Conservation (phyloP, 2,329 filamentous ascomycete genomes). For the Calonectria hongkongensis region DNA sequence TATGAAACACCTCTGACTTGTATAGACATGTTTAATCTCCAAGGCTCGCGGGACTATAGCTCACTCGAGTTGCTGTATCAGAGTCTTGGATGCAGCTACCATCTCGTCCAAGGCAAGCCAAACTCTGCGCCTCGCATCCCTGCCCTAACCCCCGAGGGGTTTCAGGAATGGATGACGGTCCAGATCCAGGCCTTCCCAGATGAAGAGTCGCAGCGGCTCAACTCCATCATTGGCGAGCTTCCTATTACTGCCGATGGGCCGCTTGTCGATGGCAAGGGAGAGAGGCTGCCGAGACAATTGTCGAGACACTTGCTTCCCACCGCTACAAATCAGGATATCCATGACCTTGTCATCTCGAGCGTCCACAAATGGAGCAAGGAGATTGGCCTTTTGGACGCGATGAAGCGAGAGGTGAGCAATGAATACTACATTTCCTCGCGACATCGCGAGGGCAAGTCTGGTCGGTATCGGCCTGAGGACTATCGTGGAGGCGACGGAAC, state of each 20-base stretch:
- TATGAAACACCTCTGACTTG: not conserved
- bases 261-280: conserved; percentile 78
- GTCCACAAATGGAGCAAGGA: conserved; percentile 67
- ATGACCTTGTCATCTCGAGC: conserved; percentile 76
- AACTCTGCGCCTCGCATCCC: conserved; percentile 75
- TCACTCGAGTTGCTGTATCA: conserved; percentile 70
- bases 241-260: conserved; percentile 76
- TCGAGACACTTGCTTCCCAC: conserved; percentile 83
- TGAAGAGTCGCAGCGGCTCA: conserved; percentile 81
- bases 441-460: conserved; percentile 43
- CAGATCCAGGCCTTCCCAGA: conserved; percentile 86
- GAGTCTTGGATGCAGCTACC: conserved; percentile 75
- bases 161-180: conserved; percentile 81
- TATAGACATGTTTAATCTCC: conserved; percentile 72
- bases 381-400: conserved; percentile 46
- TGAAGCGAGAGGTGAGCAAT: conserved; percentile 41
- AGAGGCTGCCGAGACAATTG: conserved; percentile 87
- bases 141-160: conserved; percentile 80
- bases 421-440: conserved; percentile 40
- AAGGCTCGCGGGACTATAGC: conserved; percentile 49
- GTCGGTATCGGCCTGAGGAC: conserved; percentile 47
- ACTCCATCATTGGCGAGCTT: conserved; percentile 80
- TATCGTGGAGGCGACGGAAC: conserved; percentile 40
- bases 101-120: conserved; percentile 75
- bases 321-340: conserved; percentile 72